Percentiles rank a stretch among this genome's conserved stretches.
Evolutionary conservation across 805 yeast species (phyloP).

Genomic region (Candida chauliodis): DNA sequence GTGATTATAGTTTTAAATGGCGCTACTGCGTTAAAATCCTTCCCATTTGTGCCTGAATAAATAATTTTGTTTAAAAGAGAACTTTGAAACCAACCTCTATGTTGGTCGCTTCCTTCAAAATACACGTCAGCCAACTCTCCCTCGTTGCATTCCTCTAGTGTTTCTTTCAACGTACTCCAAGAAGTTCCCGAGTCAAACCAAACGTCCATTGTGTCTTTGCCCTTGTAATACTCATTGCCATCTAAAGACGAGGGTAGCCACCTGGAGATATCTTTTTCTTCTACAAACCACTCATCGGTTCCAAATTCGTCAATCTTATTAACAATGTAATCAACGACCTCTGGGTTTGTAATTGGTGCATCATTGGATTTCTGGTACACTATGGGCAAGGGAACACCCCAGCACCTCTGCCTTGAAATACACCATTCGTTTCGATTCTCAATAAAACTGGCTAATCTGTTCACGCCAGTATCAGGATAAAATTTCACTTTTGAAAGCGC

Average conservation of each 20-base stretch:
- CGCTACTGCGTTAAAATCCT: constrained; percentile 25
- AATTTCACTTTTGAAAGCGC: constrained; percentile 66
- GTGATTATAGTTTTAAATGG: constrained; percentile 81
- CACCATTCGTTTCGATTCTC: constrained; percentile 92
- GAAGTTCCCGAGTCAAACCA: constrained; percentile 98
- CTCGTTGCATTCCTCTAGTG: constrained; percentile 30
- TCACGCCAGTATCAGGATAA: constrained; percentile 68
- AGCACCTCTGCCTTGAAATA: constrained; percentile 88
- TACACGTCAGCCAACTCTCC: constrained; percentile 64
- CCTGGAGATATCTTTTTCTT: constrained; percentile 45
- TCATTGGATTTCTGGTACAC: constrained; percentile 56
- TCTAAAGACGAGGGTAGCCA: constrained; percentile 70
- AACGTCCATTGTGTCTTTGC: constrained; percentile 94
- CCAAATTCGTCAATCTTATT: constrained; percentile 54
- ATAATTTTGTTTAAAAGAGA: constrained; percentile 74
- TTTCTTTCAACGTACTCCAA: constrained; percentile 63
- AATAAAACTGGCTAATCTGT: constrained; percentile 69
- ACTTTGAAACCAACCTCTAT: constrained; percentile 98
- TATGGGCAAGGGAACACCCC: constrained; percentile 99
- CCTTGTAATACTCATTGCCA: constrained; percentile 48
- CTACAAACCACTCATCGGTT: constrained; percentile 76
- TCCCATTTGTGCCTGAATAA: constrained; percentile 34
- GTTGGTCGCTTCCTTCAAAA: constrained; percentile 97
- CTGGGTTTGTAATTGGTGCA: constrained; percentile 59
- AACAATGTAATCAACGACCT: constrained; percentile 55